Evolutionary conservation across 2,329 filamentous ascomycete species (phyloP).

Genomic region (Cladobotryum mycophilum): DNA sequence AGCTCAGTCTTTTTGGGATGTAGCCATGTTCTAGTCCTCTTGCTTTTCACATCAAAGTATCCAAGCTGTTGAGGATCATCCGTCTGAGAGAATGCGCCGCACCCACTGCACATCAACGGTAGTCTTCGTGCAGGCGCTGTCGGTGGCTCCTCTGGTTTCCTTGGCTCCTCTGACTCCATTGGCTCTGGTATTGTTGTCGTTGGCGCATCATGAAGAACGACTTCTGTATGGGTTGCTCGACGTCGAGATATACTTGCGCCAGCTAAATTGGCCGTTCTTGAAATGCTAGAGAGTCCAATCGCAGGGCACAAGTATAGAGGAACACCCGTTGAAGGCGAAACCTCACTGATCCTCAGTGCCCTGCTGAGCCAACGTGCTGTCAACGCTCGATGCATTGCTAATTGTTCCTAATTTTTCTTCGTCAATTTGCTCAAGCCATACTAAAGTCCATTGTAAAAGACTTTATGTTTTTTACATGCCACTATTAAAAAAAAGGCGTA

Average conservation of each 20-base stretch:
- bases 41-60: slow-evolving; percentile 49
- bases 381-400: slow-evolving; percentile 39
- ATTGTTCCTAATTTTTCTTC: background rate
- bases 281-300: slow-evolving; percentile 22
- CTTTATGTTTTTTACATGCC: background rate
- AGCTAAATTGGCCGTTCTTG: slow-evolving; percentile 2
- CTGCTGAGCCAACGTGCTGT: slow-evolving; percentile 37
- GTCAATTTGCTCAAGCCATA: background rate
- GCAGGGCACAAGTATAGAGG: slow-evolving; percentile 45
- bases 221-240: slow-evolving; percentile 24
- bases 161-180: background rate
- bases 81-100: slow-evolving; percentile 58
- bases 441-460: background rate
- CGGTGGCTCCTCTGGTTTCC: background rate
- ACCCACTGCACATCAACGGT: slow-evolving; percentile 56
- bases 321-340: slow-evolving; percentile 30
- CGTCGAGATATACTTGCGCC: slow-evolving; percentile 9
- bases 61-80: slow-evolving; percentile 44
- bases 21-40: slow-evolving; percentile 44
- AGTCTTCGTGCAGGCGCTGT: slow-evolving; percentile 26
- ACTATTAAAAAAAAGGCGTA: background rate
- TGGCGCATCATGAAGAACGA: background rate
- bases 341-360: slow-evolving; percentile 37
- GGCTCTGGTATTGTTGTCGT: background rate
- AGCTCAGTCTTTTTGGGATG: slow-evolving; percentile 16